phyloP scores from a whole-genome alignment of 1,139 yeast species.

The Taphrina communis region DNA sequence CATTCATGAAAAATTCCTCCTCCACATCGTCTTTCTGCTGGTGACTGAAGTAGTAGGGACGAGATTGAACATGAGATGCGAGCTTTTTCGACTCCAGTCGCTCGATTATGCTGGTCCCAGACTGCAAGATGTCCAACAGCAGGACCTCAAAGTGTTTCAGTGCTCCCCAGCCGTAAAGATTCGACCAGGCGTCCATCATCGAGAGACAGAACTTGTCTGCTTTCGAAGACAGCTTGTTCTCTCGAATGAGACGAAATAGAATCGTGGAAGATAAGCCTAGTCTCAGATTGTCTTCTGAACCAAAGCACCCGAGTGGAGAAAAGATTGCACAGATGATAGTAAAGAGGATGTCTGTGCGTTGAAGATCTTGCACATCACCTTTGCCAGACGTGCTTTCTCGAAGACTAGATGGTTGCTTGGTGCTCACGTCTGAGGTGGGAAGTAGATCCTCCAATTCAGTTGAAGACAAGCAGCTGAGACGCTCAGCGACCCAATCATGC shows the following conservation, averaged over 20 bases:
- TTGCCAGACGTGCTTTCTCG: conserved; percentile 1
- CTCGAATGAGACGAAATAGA: conserved; percentile 8
- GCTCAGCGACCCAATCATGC: conserved; percentile 22
- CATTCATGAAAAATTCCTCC: conserved; percentile 33
- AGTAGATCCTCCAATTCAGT: conserved; percentile 8
- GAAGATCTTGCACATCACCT: conserved; percentile 4
- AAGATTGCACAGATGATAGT: conserved; percentile 13
- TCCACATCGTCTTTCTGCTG: conserved; percentile 29
- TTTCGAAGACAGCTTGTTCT: conserved; percentile 22
- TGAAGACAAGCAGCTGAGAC: conserved; percentile 8
- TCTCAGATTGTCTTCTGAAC: conserved; percentile 12
- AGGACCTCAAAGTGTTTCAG: conserved; percentile 20
- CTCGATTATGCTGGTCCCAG: conserved; percentile 24
- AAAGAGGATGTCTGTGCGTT: conserved; percentile 11
- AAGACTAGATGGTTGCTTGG: neutral
- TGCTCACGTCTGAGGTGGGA: neutral
- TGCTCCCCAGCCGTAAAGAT: conserved; percentile 32
- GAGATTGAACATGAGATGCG: conserved; percentile 9
- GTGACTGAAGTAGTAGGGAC: conserved; percentile 15
- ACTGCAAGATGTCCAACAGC: conserved; percentile 30
- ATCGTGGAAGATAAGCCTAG: conserved; percentile 13
- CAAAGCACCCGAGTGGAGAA: conserved; percentile 20
- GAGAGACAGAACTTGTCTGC: conserved; percentile 24
- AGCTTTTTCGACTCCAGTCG: conserved; percentile 9
- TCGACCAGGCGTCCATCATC: conserved; percentile 23